These are phyloP conservation scores for Geotrichum restrictum DNA, from an alignment of 1,139 yeast genomes.

Conservation along the genomic window DNA sequence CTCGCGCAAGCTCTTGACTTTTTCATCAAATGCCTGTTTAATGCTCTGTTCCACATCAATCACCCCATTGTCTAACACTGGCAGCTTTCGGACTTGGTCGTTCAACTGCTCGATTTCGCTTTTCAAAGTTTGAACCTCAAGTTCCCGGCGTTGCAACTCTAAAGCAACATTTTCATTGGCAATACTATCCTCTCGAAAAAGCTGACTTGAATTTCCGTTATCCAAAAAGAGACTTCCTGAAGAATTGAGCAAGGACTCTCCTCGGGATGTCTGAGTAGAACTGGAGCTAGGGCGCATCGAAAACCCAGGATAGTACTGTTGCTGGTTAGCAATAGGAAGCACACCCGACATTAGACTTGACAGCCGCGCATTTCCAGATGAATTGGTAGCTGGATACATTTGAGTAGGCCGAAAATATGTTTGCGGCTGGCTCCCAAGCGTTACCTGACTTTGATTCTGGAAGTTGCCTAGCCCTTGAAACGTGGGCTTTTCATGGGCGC, in stretches of 20 bases:
- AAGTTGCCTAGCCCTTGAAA: background rate
- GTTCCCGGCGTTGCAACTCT: slow-evolving; percentile 22
- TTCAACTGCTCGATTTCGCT: slow-evolving; percentile 10
- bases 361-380: background rate
- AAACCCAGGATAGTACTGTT: background rate
- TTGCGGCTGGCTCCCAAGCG: background rate
- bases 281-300: background rate
- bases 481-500: background rate
- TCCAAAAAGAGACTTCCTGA: background rate
- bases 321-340: background rate
- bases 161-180: background rate
- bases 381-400: background rate
- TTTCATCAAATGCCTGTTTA: slow-evolving; percentile 43
- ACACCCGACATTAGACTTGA: background rate
- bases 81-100: slow-evolving; percentile 2
- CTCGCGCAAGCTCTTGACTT: slow-evolving; percentile 49
- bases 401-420: background rate
- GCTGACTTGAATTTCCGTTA: background rate
- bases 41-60: slow-evolving; percentile 25
- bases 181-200: background rate
- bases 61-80: background rate
- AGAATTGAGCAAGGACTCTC: background rate
- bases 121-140: slow-evolving; percentile 13
- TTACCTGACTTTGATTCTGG: background rate
- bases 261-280: background rate